A percentile compares a stretch with the other conserved stretches of the same genome.
phyloP scores from a whole-genome alignment of 78 protist genomes.

The Trichosphaerium sp. region DNA sequence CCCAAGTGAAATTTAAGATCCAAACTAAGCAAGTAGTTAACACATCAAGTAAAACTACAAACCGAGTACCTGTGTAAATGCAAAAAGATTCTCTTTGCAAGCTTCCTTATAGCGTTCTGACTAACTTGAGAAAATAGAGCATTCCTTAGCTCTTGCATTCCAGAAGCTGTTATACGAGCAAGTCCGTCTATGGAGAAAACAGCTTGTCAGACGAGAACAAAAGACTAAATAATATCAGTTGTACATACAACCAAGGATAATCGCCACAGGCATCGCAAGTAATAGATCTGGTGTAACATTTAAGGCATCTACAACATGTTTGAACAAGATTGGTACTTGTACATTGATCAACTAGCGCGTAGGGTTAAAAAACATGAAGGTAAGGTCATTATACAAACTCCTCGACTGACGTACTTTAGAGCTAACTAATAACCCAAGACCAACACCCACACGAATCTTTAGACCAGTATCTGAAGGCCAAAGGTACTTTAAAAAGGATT shows the following conservation, averaged over 20 bases:
- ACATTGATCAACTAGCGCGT: conserved; percentile 38
- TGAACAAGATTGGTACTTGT: conserved; percentile 72
- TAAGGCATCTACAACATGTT: conserved; percentile 62
- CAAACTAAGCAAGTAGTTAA: conserved; percentile 61
- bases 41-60: too few relatives aligned
- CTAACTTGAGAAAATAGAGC: conserved; percentile 69
- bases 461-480: too few relatives aligned
- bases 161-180: conserved; percentile 32
- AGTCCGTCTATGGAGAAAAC: conserved; percentile 37
- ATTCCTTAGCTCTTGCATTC: conserved; percentile 43
- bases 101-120: conserved; percentile 52
- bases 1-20: conserved; percentile 70
- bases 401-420: too few relatives aligned
- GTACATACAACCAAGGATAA: conserved; percentile 35
- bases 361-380: too few relatives aligned
- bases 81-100: not conserved
- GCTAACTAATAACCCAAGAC: too few relatives aligned
- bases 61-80: too few relatives aligned
- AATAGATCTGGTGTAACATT: not conserved
- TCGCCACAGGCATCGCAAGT: conserved; percentile 14
- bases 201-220: conserved; percentile 8
- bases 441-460: too few relatives aligned
- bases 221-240: not conserved
- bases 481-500: too few relatives aligned
- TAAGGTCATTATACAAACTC: too few relatives aligned